Conservation (phyloP, 495 filamentous ascomycete species). For the Neurospora sp. region DNA sequence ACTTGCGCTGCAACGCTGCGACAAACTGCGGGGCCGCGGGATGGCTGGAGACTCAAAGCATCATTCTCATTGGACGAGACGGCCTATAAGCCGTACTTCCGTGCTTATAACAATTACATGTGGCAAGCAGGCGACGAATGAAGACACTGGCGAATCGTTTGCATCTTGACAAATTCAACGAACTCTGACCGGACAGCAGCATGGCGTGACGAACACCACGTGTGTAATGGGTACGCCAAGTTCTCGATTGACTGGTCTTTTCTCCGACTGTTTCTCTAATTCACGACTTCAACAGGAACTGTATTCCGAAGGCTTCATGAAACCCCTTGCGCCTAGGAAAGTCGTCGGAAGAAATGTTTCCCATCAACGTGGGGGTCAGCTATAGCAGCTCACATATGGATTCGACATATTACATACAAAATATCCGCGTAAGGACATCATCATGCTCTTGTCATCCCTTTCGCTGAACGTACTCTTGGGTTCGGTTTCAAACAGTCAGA, state of each 20-base stretch:
- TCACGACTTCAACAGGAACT: not conserved
- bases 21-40: not conserved
- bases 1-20: not conserved
- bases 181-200: not conserved
- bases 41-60: not conserved
- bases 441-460: not conserved
- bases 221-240: not conserved
- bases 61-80: not conserved
- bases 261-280: not conserved
- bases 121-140: not conserved
- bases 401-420: not conserved
- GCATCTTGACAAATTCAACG: not conserved
- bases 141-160: not conserved
- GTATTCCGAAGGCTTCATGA: not conserved
- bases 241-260: not conserved
- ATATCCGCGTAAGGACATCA: not conserved
- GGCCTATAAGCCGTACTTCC: not conserved
- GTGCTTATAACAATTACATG: not conserved
- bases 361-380: not conserved
- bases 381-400: not conserved
- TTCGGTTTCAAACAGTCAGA: not conserved
- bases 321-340: not conserved
- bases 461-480: not conserved
- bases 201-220: not conserved
- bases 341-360: not conserved